These are phyloP conservation scores for Gossypium bickii DNA, from an alignment of 345 rosid genomes.

Conservation along the genomic window DNA sequence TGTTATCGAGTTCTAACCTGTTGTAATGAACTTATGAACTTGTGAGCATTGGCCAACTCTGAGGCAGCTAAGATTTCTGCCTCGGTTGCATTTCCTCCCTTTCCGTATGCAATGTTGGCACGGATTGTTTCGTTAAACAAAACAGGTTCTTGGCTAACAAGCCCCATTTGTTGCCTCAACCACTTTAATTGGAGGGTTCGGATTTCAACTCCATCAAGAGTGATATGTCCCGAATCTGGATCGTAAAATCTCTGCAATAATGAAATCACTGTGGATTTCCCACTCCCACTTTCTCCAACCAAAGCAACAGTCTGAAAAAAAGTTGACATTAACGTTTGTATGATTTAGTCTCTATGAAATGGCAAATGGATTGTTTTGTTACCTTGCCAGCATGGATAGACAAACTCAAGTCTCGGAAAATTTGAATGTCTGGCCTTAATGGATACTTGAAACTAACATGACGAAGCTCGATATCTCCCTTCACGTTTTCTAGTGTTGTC, in stretches of 20 bases:
- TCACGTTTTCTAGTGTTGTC: conserved; percentile 14
- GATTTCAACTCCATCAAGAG: conserved; percentile 32
- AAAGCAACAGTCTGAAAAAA: conserved; percentile 28
- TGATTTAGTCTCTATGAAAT: background rate
- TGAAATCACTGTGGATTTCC: conserved; percentile 31
- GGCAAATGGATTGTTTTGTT: background rate
- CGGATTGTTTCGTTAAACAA: conserved; percentile 30
- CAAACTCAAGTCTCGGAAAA: conserved; percentile 26
- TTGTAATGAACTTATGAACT: conserved; percentile 30
- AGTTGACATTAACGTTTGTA: background rate
- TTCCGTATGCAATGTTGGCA: conserved; percentile 33
- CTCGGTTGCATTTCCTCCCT: conserved; percentile 28
- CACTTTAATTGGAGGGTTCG: conserved; percentile 26
- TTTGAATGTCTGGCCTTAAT: conserved; percentile 30
- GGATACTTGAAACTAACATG: conserved; percentile 33
- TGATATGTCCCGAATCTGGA: conserved; percentile 30
- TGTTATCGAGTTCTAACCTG: conserved; percentile 18
- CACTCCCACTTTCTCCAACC: conserved; percentile 40
- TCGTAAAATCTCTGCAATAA: conserved; percentile 35
- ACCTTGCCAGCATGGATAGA: conserved; percentile 29
- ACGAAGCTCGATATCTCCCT: conserved; percentile 22
- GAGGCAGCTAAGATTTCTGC: conserved; percentile 28
- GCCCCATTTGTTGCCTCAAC: conserved; percentile 34
- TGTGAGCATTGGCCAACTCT: conserved; percentile 33
- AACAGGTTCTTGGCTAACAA: conserved; percentile 31